phyloP scores from a whole-genome alignment of 768 basidiomycete genomes.

The Collybia sp. region DNA sequence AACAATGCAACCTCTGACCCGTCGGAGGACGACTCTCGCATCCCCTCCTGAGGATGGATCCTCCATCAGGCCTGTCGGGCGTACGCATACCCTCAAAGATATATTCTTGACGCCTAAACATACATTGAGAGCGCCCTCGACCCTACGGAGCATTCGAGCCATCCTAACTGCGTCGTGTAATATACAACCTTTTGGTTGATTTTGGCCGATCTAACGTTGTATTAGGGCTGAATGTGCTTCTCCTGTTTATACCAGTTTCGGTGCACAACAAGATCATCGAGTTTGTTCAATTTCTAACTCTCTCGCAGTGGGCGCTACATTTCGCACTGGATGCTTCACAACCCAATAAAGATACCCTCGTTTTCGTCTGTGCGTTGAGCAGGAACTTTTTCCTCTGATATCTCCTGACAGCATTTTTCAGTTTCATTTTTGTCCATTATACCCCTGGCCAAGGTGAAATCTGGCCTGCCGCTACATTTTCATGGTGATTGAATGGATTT shows the following conservation, averaged over 20 bases:
- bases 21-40: too few species aligned
- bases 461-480: not conserved
- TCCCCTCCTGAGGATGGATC: too few species aligned
- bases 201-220: too few species aligned
- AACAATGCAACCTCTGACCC: too few species aligned
- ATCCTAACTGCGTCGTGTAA: not conserved
- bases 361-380: conserved; percentile 64
- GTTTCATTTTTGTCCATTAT: conserved; percentile 81
- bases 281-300: not conserved
- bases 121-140: too few species aligned
- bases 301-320: conserved; percentile 64
- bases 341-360: conserved; percentile 45
- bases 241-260: conserved; percentile 69
- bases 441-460: conserved; percentile 69
- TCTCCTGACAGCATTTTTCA: conserved; percentile 15
- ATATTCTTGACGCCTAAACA: too few species aligned
- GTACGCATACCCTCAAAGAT: too few species aligned
- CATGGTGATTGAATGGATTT: conserved; percentile 1
- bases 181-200: not conserved
- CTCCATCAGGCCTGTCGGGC: too few species aligned
- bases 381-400: conserved; percentile 1
- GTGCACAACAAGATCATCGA: conserved; percentile 27
- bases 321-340: conserved; percentile 41
- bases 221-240: conserved; percentile 65
- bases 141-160: not conserved